Base-by-base conservation (phyloP, 2,329 filamentous ascomycete genomes). In the Metarhizium sp. region DNA sequence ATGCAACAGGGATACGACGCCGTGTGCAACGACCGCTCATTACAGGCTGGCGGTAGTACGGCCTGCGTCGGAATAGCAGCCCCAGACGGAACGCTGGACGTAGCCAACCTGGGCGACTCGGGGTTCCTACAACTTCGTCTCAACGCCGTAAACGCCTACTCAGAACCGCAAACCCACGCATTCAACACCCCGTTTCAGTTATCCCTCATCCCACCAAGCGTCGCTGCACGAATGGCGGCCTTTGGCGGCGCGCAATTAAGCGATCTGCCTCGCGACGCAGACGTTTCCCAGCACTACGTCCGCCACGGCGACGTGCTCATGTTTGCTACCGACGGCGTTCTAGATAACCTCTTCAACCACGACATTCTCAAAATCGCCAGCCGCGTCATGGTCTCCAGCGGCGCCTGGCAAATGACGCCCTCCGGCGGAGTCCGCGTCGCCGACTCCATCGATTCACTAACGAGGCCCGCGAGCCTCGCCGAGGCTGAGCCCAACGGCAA, bases 101-200 rank as follows among this genome's bases (percentile, higher is more conserved):
- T 95, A 54, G 94, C 94, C 58, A 99, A 99, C 71, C 78, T 99
- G 38, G 94, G 94, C 60, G 94, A 99, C 73, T 96, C 91, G 30
- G 94, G 94, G 36, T 97, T 92, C 69, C 80, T 97, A 55, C 87
- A 95, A 59, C 78, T 97, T 58, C 85, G 91, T 14, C 81, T 90
- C 30, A 95, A 92, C 62, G 90, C 88, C 14, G 88, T 99, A 36
- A 87, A 94, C 69, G 82, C 87, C 55, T 86, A 85, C 66, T 95
- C 91, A 2, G 81, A 85, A 50, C 87, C 90, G 29, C 94, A 99
- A 71, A 96, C 91, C 0, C 94, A 99, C 70, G 91, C 87, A 47
- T 99, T 99, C 79, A 99, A 99, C 71, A 97, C 94, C 0, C 94
- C 94, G 0, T 99, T 89, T 67, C 94, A 99, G 70, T 81, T 99